Percentiles rank a stretch among this genome's conserved stretches.
These are phyloP conservation scores for Bromus sterilis DNA, from an alignment of 176 grass and related monocot species.

Conservation along the genomic window DNA sequence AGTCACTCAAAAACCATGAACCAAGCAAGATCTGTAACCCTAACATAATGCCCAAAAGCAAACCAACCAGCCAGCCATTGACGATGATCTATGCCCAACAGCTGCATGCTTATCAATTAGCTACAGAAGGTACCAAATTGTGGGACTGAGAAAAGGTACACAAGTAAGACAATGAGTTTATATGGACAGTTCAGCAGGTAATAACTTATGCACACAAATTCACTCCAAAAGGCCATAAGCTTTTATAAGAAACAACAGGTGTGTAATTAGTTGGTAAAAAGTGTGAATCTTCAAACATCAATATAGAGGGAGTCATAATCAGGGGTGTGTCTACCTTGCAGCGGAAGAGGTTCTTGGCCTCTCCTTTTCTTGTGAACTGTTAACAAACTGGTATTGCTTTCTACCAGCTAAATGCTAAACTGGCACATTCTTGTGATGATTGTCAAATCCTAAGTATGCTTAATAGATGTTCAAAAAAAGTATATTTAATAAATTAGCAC, in stretches of 20 bases:
- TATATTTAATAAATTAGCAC: background rate
- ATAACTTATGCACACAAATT: background rate
- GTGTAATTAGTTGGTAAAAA: background rate
- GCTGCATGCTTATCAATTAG: background rate
- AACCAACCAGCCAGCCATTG: background rate
- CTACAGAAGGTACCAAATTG: background rate
- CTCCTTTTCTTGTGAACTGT: background rate
- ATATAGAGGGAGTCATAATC: background rate
- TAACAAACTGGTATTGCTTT: background rate
- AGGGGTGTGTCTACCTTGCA: background rate
- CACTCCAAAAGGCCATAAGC: background rate
- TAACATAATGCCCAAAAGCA: background rate
- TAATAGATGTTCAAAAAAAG: background rate
- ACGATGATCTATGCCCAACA: background rate
- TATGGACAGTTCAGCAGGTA: background rate
- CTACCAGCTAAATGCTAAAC: background rate
- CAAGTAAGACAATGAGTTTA: background rate
- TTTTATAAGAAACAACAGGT: background rate
- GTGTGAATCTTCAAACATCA: background rate
- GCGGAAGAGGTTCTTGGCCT: background rate
- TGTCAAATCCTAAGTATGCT: background rate
- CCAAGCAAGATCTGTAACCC: background rate
- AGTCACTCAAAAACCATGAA: conserved; percentile 1
- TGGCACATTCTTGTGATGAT: background rate
- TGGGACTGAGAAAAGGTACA: background rate